These are phyloP conservation scores for Fusarium sambucinum DNA, from an alignment of 2,329 filamentous ascomycete genomes.

Conservation along the genomic window DNA sequence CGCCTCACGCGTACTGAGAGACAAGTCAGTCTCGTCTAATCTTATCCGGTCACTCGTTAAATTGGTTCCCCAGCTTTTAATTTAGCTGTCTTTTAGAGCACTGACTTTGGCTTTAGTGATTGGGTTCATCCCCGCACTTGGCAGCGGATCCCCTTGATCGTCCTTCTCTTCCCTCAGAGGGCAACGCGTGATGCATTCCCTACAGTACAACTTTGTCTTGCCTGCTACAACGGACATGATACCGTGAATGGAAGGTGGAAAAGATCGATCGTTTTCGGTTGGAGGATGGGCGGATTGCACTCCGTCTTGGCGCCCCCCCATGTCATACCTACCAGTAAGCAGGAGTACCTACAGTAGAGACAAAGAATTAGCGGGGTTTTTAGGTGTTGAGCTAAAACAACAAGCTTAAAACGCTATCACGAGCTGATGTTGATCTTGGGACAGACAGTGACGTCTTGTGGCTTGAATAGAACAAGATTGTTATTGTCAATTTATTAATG, in stretches of 20 bases:
- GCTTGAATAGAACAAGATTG: not conserved
- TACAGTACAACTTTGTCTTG: constrained; percentile 1
- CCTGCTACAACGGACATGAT: constrained; percentile 29
- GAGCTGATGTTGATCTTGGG: not conserved
- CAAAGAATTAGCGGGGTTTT: not conserved
- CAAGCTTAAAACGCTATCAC: constrained; percentile 41
- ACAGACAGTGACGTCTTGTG: constrained; percentile 12
- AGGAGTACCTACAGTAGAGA: not conserved
- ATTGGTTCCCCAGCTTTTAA: constrained; percentile 8
- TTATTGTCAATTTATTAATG: accelerated
- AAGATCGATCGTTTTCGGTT: constrained; percentile 30
- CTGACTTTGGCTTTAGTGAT: not conserved
- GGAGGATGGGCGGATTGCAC: constrained; percentile 3
- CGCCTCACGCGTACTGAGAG: not conserved
- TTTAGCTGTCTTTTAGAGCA: not conserved
- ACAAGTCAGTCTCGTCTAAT: not conserved
- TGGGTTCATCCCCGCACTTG: constrained; percentile 37
- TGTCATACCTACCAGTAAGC: not conserved
- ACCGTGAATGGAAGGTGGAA: constrained; percentile 43
- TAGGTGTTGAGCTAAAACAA: constrained; percentile 10
- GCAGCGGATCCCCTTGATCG: constrained; percentile 11
- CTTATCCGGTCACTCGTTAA: not conserved
- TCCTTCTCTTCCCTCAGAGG: not conserved
- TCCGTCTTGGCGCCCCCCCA: constrained; percentile 31
- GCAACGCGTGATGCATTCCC: constrained; percentile 32